These are phyloP conservation scores for Punica granatum DNA, from an alignment of 345 rosid species.

Conservation along the genomic window DNA sequence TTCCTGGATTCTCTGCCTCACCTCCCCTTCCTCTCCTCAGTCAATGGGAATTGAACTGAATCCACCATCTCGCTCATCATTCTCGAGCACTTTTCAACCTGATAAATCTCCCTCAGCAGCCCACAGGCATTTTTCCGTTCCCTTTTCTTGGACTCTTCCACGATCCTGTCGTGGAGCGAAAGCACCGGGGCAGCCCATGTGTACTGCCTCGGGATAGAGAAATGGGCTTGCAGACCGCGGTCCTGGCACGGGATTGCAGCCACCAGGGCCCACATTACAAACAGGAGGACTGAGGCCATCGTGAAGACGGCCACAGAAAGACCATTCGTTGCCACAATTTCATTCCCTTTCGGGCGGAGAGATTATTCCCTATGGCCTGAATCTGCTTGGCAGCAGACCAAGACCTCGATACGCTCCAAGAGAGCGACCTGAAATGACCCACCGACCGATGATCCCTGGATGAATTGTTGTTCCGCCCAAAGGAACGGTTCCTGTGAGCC, in stretches of 20 bases:
- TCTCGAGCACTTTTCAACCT: constrained; percentile 57
- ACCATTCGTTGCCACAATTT: constrained; percentile 49
- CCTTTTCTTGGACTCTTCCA: constrained; percentile 74
- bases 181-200: constrained; percentile 58
- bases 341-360: constrained; percentile 53
- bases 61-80: constrained; percentile 62
- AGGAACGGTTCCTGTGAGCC: constrained; percentile 77
- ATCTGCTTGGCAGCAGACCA: constrained; percentile 97
- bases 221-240: constrained; percentile 77
- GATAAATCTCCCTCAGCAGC: constrained; percentile 73
- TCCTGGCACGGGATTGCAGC: constrained; percentile 98
- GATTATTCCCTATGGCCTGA: constrained; percentile 61
- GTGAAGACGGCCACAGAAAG: constrained; percentile 62
- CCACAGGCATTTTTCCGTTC: constrained; percentile 74
- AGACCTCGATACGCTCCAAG: constrained; percentile 95
- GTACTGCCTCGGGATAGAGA: constrained; percentile 60
- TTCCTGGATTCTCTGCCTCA: constrained; percentile 54
- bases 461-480: constrained; percentile 39
- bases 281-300: constrained; percentile 57
- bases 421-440: constrained; percentile 78
- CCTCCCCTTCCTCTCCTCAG: constrained; percentile 52
- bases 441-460: constrained; percentile 30
- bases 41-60: constrained; percentile 58
- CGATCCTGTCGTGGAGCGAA: constrained; percentile 58
- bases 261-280: constrained; percentile 89